phyloP scores from a whole-genome alignment of 495 filamentous ascomycete genomes.

The Saxophila tyrrhenica region DNA sequence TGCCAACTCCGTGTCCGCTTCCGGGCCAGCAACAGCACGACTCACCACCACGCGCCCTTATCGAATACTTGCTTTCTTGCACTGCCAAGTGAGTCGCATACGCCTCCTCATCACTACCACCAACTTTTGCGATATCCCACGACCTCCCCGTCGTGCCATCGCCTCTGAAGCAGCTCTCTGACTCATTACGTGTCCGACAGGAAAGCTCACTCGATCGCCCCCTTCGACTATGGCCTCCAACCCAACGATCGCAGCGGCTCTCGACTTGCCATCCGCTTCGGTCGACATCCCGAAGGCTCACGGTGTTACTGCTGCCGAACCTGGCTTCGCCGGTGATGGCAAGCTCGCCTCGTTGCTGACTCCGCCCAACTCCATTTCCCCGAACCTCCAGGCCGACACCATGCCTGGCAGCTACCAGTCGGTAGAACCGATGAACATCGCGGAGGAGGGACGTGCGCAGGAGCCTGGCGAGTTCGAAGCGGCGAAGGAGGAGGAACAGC shows the following conservation, averaged over 20 bases:
- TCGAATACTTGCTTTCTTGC: conserved; percentile 9
- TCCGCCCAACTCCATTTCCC: conserved; percentile 93
- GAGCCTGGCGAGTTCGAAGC: conserved; percentile 17
- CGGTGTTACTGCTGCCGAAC: conserved; percentile 31
- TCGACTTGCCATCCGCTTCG: conserved; percentile 50
- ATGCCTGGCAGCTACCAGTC: conserved; percentile 39
- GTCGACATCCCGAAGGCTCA: conserved; percentile 63
- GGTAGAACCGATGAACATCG: conserved; percentile 52
- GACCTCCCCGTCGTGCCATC: background rate
- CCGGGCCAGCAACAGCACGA: background rate
- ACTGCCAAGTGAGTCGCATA: conserved; percentile 11
- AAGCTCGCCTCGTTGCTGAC: conserved; percentile 61
- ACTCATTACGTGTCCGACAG: conserved; percentile 24
- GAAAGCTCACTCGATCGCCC: conserved; percentile 39
- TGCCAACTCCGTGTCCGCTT: background rate
- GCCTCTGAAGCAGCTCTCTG: conserved; percentile 1
- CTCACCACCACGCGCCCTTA: background rate
- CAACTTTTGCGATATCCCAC: background rate
- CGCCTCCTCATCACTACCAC: background rate
- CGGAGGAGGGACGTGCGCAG: conserved; percentile 76
- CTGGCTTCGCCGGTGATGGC: conserved; percentile 50
- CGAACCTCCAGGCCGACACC: conserved; percentile 70
- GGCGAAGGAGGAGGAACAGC: conserved; percentile 1
- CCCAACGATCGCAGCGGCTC: conserved; percentile 52
- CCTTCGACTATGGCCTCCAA: conserved; percentile 45